phyloP scores from a whole-genome alignment of 2,329 filamentous ascomycete species.

The Fusarium odoratissimum region DNA sequence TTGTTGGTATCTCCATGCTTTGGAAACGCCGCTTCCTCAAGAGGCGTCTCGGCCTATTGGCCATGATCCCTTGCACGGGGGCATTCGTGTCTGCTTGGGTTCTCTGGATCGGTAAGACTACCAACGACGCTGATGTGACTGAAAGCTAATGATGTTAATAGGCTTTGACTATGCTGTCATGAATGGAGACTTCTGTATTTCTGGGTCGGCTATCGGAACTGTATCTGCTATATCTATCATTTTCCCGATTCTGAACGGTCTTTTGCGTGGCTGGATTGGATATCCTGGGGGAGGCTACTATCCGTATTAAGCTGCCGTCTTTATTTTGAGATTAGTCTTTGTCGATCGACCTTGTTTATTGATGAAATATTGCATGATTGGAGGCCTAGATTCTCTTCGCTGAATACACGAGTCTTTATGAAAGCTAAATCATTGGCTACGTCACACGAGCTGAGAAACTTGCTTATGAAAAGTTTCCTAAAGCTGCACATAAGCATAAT shows the following conservation, averaged over 20 bases:
- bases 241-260: not conserved
- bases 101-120: not conserved
- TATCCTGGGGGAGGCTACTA: not conserved
- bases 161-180: not conserved
- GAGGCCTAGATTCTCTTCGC: rapidly evolving
- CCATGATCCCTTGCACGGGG: not conserved
- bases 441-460: not conserved
- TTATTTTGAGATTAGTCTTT: rapidly evolving
- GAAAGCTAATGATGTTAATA: not conserved
- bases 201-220: not conserved
- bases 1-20: not conserved
- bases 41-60: not conserved
- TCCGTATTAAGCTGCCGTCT: not conserved
- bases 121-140: rapidly evolving
- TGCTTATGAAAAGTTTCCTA: not conserved
- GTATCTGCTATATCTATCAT: not conserved
- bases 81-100: not conserved
- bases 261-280: not conserved
- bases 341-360: rapidly evolving
- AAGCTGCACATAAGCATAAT: not conserved
- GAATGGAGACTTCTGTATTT: not conserved
- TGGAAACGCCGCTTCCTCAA: not conserved
- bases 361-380: rapidly evolving
- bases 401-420: not conserved
- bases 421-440: not conserved